Evolutionary conservation across 179 eudicot species (phyloP).

Genomic region (Patellifolia procumbens): DNA sequence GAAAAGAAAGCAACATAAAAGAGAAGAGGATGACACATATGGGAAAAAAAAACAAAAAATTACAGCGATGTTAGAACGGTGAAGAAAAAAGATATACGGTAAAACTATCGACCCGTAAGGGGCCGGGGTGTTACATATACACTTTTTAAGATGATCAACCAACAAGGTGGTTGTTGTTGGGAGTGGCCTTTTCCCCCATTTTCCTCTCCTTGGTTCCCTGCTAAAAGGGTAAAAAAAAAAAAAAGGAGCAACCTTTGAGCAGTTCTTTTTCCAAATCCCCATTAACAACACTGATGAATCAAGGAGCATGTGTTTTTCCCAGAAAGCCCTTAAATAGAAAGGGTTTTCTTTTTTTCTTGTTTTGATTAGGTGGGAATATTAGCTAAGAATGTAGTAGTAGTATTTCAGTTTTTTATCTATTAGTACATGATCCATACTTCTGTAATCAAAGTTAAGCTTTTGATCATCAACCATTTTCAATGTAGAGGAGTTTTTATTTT

Average conservation of each 20-base stretch:
- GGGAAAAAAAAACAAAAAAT: background rate
- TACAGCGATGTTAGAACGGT: constrained; percentile 16
- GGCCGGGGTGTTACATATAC: too few relatives aligned
- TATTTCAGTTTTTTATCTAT: background rate
- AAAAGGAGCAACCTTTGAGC: background rate
- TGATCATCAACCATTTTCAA: constrained; percentile 32
- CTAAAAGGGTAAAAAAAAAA: background rate
- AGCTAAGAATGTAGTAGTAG: constrained; percentile 22
- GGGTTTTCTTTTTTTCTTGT: background rate
- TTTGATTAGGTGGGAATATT: constrained; percentile 27
- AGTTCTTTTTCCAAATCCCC: constrained; percentile 16
- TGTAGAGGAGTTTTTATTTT: constrained; percentile 36
- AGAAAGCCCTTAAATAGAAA: constrained; percentile 22
- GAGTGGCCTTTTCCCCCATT: constrained; percentile 22
- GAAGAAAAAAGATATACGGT: background rate
- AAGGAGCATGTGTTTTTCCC: constrained; percentile 22
- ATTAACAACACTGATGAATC: constrained; percentile 26
- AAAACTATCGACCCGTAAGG: too few relatives aligned
- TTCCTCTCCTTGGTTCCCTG: constrained; percentile 20
- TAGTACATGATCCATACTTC: constrained; percentile 30
- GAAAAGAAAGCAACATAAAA: constrained; percentile 5
- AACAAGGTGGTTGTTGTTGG: constrained; percentile 25
- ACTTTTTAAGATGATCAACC: constrained; percentile 28
- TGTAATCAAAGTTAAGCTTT: constrained; percentile 37
- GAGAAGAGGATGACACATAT: constrained; percentile 1